Evolutionary conservation across 2,329 filamentous ascomycete genomes (phyloP), one percentile per base, ranked within the genome.

Genomic region (Chaetomium globosum): DNA sequence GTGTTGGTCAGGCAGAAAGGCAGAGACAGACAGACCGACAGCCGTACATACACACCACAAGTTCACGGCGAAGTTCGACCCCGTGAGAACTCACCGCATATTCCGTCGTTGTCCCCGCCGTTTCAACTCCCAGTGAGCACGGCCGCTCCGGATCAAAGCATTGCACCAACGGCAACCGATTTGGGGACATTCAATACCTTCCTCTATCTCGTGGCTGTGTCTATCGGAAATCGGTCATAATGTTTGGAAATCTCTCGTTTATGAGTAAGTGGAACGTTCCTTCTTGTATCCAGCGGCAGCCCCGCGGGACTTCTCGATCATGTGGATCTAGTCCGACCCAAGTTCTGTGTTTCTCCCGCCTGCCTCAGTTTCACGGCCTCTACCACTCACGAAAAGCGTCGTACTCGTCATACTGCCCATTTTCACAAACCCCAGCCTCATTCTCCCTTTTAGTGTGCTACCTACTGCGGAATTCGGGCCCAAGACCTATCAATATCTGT

Each of bases 171-270:
- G 12, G 39, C 39, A 43, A 43, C 39, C 16, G 13, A 43, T n/a
- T 19, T 43, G 16, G 39, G 39, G 16, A 4, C 16, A 7, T 43
- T 19, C 16, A 7, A 5, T 43, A 43, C 39, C 16, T 43, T 43
- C 19, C 16, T 23, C 4, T 59, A 43, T 28, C 48, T 48, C 31
- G 59, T 54, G 48, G 36, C 46, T 36, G 19, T 53, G 19, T 28
- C 4, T 28, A 23, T 1, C 53, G 3, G 30, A 48, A 12, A 23
- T 28, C 12, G 3, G 66, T 61, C 71, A 73, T 65, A 71, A 82
- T 82, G 80, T 82, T 82, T 71, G 79, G 79, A 57, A 77, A 74
- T 61, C 75, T 81, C 67, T 68, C 77, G 59, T 67, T 64, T 52
- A 61, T 67, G 61, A 46, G 65, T 66, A 64, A 58, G 65, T 66